These are phyloP conservation scores for Protomyces gravidus DNA, from an alignment of 1,139 yeast species.

Conservation along the genomic window DNA sequence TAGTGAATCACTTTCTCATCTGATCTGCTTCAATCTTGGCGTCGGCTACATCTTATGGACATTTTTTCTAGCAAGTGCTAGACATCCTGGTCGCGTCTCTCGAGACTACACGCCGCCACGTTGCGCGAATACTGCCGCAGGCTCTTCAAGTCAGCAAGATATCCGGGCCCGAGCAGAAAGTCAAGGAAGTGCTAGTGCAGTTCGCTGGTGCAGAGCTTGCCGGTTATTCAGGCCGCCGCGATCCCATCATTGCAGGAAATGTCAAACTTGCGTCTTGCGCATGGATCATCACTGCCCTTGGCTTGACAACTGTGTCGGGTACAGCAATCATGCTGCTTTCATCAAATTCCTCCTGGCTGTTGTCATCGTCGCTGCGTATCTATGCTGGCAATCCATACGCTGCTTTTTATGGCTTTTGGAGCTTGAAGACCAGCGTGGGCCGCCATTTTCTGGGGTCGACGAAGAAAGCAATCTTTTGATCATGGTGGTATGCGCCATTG, in stretches of 20 bases:
- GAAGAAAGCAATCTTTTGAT: not conserved
- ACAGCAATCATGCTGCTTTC: conserved; percentile 74
- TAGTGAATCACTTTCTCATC: not conserved
- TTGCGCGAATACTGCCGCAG: not conserved
- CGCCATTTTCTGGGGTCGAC: not conserved
- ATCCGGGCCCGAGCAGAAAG: not conserved
- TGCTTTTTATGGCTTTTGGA: not conserved
- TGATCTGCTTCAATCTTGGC: conserved; percentile 8
- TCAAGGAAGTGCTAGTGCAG: not conserved
- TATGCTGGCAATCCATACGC: conserved; percentile 32
- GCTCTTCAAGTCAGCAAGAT: not conserved
- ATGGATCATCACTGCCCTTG: conserved; percentile 92
- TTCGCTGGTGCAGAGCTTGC: conserved; percentile 49
- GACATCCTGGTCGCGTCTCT: conserved; percentile 16
- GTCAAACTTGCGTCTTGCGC: conserved; percentile 55
- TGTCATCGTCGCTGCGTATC: conserved; percentile 41
- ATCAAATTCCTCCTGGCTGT: conserved; percentile 56
- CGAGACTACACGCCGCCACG: conserved; percentile 4
- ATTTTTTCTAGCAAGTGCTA: conserved; percentile 8
- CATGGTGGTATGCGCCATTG: not conserved
- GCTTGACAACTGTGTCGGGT: conserved; percentile 83
- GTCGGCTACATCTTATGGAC: conserved; percentile 21
- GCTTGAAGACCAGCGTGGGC: not conserved
- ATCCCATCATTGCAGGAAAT: conserved; percentile 67
- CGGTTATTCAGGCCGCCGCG: conserved; percentile 65